Conservation (phyloP, 2,329 filamentous ascomycete genomes). For the Cladorrhinum sp. region DNA sequence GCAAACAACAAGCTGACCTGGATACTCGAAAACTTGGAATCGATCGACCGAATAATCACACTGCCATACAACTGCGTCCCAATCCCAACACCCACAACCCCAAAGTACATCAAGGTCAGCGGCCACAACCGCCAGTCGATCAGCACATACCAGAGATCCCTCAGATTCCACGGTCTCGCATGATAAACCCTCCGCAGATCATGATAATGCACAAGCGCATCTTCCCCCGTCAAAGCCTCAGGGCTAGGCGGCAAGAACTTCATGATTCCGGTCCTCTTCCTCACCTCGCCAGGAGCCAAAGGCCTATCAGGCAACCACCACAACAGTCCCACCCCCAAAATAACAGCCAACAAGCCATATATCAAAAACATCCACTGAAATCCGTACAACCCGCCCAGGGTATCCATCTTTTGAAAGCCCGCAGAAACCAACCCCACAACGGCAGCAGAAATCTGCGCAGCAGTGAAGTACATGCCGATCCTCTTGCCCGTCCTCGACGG, state of each 20-base stretch:
- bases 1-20: conserved; percentile 80
- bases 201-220: conserved; percentile 78
- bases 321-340: conserved; percentile 69
- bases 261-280: conserved; percentile 49
- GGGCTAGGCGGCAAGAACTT: conserved; percentile 66
- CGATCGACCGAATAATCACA: conserved; percentile 78
- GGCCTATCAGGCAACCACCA: conserved; percentile 93
- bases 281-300: conserved; percentile 64
- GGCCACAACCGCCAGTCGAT: conserved; percentile 89
- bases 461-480: conserved; percentile 87
- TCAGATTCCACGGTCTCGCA: conserved; percentile 66
- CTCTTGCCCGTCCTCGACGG: conserved; percentile 81
- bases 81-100: conserved; percentile 88
- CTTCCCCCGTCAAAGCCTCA: conserved; percentile 71
- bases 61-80: conserved; percentile 85
- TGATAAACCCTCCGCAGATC: conserved; percentile 81
- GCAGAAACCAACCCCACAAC: conserved; percentile 88
- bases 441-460: conserved; percentile 81
- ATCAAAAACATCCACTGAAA: conserved; percentile 93
- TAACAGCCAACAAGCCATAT: conserved; percentile 72
- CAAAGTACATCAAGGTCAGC: conserved; percentile 87
- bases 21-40: conserved; percentile 68
- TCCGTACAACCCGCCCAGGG: conserved; percentile 69
- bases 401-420: conserved; percentile 90
- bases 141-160: conserved; percentile 67